These are phyloP conservation scores for Euphorbia corollata DNA, from an alignment of 441 rosid species.

Conservation along the genomic window DNA sequence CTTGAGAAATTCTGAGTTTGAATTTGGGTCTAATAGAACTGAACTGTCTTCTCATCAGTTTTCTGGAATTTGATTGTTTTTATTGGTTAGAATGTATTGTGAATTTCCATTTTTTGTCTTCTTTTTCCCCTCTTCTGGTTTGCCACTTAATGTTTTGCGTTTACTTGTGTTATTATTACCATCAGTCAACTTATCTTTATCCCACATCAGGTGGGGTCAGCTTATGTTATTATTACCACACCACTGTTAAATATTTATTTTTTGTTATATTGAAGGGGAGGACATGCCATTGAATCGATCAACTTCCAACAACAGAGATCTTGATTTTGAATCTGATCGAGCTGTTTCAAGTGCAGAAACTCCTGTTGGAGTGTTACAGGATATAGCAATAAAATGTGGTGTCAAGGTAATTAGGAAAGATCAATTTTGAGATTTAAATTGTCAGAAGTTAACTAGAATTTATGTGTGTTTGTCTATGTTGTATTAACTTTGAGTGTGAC, in stretches of 20 bases:
- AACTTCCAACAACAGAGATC: constrained; percentile 55
- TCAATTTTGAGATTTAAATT: constrained; percentile 8
- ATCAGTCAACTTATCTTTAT: no score
- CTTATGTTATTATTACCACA: neutral
- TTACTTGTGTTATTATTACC: constrained; percentile 5
- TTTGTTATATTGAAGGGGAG: constrained; percentile 43
- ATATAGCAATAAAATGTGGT: constrained; percentile 80
- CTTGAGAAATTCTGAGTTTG: neutral
- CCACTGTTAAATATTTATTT: constrained; percentile 19
- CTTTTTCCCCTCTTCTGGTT: neutral
- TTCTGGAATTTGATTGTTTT: neutral
- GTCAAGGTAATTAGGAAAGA: constrained; percentile 48
- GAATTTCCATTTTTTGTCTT: neutral
- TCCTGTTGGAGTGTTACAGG: constrained; percentile 55
- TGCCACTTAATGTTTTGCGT: neutral
- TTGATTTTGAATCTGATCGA: constrained; percentile 57
- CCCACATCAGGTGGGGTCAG: no score
- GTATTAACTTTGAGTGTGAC: constrained; percentile 17
- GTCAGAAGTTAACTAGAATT: constrained; percentile 8
- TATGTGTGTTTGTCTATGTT: neutral
- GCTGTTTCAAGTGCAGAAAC: constrained; percentile 49
- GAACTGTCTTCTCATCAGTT: neutral
- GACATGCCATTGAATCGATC: constrained; percentile 48
- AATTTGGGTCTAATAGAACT: neutral
- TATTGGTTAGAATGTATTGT: neutral